Evolutionary conservation across 306 rosid species (phyloP), one percentile per base, ranked within the genome.

Genomic region (Sophora flavescens): DNA sequence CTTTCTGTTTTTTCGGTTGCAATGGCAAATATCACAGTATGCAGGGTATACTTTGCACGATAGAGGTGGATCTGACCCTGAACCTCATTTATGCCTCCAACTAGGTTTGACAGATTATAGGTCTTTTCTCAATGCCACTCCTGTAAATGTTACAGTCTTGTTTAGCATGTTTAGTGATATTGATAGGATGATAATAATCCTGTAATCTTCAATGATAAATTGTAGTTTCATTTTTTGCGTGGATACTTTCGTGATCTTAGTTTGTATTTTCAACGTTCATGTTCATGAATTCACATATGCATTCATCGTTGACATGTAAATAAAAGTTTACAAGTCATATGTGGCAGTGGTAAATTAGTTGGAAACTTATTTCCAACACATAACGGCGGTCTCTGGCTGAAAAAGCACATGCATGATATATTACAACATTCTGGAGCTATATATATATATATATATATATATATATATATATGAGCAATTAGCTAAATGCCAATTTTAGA

Each of bases 81-180:
- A 75, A 56, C 83, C 80, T 56, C 92, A 54, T 74, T 50, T 89
- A 45, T 72, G 96, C 86, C 91, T 95, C 77, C 92, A 83, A 32
- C 90, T 95, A 50, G 98, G 97, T 76, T 78, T 95, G 91, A 95
- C 98, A 13, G 97, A 92, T 89, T 89, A 92, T 73, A 89, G 98
- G 98, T 94, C 45, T 60, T 77, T 74, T 68, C 66, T 83, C 78
- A 62, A 80, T 16, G 6, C 70, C 28, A 28, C 14, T 42, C 83
- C 70, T 64, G 50, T 26, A 66, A 75, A 28, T 79, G 52, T 52
- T 18, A 2, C 39, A 15, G 58, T 50, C 44, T 76, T 41, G 41
- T 35, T 44, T 61, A 72, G 50, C 70, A 36, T 42, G 50, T 56
- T 53, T 66, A 15, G 51, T 60, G 48, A 42, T 42, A 8, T 42